These are phyloP conservation scores for Wickerhamomyces chambardii DNA, from an alignment of 805 yeast species.

Conservation along the genomic window DNA sequence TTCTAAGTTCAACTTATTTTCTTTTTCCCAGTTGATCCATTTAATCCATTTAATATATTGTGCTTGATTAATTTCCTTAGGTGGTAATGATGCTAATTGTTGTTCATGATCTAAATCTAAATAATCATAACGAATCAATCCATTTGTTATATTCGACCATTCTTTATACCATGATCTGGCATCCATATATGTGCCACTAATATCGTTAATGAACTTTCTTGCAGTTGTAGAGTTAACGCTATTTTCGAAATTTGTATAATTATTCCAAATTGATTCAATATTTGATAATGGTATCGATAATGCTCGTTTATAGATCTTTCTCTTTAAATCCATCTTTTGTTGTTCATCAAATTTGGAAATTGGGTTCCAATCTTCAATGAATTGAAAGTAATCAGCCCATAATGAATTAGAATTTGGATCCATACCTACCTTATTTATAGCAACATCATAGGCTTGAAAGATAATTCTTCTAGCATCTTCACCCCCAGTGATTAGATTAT, in stretches of 20 bases:
- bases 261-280: constrained; percentile 74
- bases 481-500: constrained; percentile 70
- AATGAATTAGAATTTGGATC: constrained; percentile 65
- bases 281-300: constrained; percentile 69
- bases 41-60: constrained; percentile 51
- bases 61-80: constrained; percentile 14
- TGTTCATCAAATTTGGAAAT: constrained; percentile 77
- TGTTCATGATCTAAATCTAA: constrained; percentile 15
- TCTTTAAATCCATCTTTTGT: constrained; percentile 65
- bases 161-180: constrained; percentile 74
- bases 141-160: constrained; percentile 48
- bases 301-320: constrained; percentile 64
- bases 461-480: constrained; percentile 70
- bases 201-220: constrained; percentile 75
- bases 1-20: constrained; percentile 55
- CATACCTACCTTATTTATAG: constrained; percentile 66
- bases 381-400: constrained; percentile 80
- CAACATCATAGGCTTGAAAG: constrained; percentile 77
- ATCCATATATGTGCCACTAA: constrained; percentile 77
- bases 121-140: constrained; percentile 30
- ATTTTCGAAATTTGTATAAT: constrained; percentile 78
- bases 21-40: constrained; percentile 77
- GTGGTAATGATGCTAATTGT: constrained; percentile 13
- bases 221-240: constrained; percentile 68
- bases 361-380: constrained; percentile 72